A percentile compares a stretch with the other conserved stretches of the same genome.
Evolutionary conservation across 139 green algal genomes (phyloP).

Genomic region (Edaphochlamys debaryana): DNA sequence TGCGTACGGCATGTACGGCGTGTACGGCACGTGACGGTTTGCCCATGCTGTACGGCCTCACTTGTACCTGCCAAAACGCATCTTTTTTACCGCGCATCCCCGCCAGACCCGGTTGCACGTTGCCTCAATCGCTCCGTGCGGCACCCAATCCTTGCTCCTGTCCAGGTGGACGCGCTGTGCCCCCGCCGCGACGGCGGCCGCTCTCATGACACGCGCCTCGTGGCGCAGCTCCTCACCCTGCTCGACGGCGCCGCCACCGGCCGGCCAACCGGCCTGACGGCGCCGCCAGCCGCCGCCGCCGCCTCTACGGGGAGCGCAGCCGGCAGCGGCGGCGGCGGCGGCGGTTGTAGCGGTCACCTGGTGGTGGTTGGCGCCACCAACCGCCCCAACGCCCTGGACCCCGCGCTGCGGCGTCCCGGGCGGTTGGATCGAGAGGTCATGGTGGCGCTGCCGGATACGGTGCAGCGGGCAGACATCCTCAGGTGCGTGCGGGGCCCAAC

Average conservation of each 20-base stretch:
- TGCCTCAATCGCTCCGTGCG: no score
- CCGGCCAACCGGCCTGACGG: not conserved
- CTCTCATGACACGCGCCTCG: constrained; percentile 85
- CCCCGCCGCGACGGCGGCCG: constrained; percentile 69
- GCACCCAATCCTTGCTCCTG: no score
- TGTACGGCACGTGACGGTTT: no score
- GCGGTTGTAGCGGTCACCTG: constrained; percentile 51
- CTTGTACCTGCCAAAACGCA: no score
- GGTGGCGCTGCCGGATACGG: constrained; percentile 68
- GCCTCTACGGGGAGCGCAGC: not conserved
- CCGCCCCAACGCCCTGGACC: constrained; percentile 89
- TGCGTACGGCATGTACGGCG: no score
- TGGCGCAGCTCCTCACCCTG: constrained; percentile 95
- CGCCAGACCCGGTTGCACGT: no score
- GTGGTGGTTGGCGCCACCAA: constrained; percentile 92
- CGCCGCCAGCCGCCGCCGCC: not conserved
- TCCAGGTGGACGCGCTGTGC: constrained; percentile 88
- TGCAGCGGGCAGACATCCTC: constrained; percentile 56
- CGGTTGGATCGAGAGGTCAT: constrained; percentile 90
- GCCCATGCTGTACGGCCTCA: no score
- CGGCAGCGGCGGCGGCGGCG: not conserved
- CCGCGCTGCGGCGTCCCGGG: constrained; percentile 87
- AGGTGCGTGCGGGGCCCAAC: not conserved
- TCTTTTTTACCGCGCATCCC: no score
- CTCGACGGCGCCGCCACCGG: constrained; percentile 76